Conservation (phyloP, 1,284 basidiomycete species). For the Anthracocystis setariae region DNA sequence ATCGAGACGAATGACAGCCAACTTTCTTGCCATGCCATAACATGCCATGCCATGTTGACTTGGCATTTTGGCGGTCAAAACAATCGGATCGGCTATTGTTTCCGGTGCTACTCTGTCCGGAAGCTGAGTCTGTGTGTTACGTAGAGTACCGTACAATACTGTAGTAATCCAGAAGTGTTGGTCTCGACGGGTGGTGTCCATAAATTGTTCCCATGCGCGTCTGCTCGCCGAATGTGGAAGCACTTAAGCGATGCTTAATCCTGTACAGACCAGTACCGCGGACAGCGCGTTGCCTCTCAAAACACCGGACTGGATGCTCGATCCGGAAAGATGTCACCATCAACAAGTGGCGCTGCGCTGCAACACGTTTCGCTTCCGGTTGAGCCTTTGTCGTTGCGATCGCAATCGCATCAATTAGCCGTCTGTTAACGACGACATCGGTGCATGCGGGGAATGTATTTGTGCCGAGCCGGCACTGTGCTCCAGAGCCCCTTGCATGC, state of each 20-base stretch:
- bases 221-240: background rate
- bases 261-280: background rate
- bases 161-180: slow-evolving; percentile 1
- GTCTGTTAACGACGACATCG: too few species aligned
- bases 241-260: background rate
- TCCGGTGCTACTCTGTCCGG: background rate
- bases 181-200: background rate
- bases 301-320: background rate
- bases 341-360: too few species aligned
- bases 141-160: too few species aligned
- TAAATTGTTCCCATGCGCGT: slow-evolving; percentile 4
- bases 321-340: too few species aligned
- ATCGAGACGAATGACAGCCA: background rate
- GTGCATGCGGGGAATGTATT: too few species aligned
- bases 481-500: background rate
- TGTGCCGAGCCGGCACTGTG: background rate
- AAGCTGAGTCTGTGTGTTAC: background rate
- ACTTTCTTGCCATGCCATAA: too few species aligned
- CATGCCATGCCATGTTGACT: background rate
- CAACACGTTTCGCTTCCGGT: too few species aligned
- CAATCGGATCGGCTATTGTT: background rate
- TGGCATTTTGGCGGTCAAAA: background rate
- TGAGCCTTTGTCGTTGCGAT: too few species aligned
- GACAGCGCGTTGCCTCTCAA: background rate
- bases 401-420: too few species aligned